These are phyloP conservation scores for Excoecaria agallocha DNA, from an alignment of 345 rosid genomes.

Conservation along the genomic window DNA sequence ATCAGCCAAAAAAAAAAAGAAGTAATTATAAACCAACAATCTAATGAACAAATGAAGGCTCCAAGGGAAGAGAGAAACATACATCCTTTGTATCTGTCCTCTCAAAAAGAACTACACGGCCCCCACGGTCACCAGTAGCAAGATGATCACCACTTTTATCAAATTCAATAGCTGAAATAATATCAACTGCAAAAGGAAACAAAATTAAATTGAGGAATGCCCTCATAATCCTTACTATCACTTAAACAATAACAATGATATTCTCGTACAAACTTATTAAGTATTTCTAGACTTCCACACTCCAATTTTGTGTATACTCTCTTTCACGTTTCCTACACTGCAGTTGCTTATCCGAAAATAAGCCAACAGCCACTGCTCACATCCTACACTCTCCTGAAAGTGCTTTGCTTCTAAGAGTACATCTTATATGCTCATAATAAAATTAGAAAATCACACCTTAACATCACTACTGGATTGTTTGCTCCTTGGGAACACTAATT, in stretches of 20 bases:
- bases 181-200: conserved; percentile 71
- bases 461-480: not conserved
- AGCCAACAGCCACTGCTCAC: not conserved
- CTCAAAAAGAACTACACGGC: conserved; percentile 98
- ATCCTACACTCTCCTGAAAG: not conserved
- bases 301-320: not conserved
- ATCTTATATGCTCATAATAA: not conserved
- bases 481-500: not conserved
- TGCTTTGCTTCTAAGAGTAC: not conserved
- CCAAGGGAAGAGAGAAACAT: conserved; percentile 27
- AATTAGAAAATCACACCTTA: not conserved
- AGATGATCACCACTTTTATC: conserved; percentile 97
- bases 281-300: too few relatives aligned
- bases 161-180: conserved; percentile 97
- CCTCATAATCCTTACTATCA: conserved; percentile 9
- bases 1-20: not conserved
- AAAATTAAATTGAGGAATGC: conserved; percentile 14
- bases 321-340: not conserved
- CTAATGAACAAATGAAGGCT: conserved; percentile 11
- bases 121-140: conserved; percentile 99
- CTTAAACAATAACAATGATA: not conserved
- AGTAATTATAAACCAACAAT: not conserved
- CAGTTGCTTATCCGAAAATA: not conserved
- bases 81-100: conserved; percentile 83
- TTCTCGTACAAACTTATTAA: not conserved